Base-by-base conservation (phyloP, 2,329 filamentous ascomycete genomes). In the Setomelanomma holmii region DNA sequence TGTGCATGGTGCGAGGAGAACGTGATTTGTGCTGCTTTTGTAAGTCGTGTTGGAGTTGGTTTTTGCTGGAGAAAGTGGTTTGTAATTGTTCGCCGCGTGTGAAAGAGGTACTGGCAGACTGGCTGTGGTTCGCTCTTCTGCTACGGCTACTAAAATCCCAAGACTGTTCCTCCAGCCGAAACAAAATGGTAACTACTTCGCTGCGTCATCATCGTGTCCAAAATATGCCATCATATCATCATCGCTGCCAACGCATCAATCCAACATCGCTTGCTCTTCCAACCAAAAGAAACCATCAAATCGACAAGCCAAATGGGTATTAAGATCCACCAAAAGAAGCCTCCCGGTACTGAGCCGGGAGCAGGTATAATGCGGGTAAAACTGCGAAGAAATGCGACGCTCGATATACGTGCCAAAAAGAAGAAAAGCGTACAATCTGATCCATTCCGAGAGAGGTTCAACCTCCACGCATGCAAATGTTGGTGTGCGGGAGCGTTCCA, bases 401-500 rank as follows among this genome's bases (percentile, higher is more conserved):
- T 36, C 27, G 54, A 27, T n/a, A 34, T 24, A 30, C 16, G n/a
- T 22, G 36, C 21, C 10, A 42, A 36, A 44, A 5, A 43, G 8
- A 42, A 60, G 41, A 52, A 49, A 40, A 53, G 41, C 39, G 20
- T 55, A 60, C 58, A 54, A 61, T 64, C 53, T 55, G 44, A 45
- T 55, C 21, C 40, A 22, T 27, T 50, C 53, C 73, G 54, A 58
- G 27, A 54, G 60, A 14, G 56, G 45, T 54, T 51, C 43, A 49
- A 42, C 49, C 58, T 58, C 55, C 62, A 64, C 61, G 58, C 64
- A 64, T 69, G 61, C 57, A 56, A 61, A 4, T n/a, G 49, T 57
- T 60, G 61, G 58, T 63, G 63, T 70, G 70, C 69, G 70, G 70
- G 69, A 74, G 71, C 69, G 63, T 67, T 64, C 66, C 56, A 61